Conservation (phyloP, 2,329 filamentous ascomycete genomes). For the Colletotrichum tanaceti region DNA sequence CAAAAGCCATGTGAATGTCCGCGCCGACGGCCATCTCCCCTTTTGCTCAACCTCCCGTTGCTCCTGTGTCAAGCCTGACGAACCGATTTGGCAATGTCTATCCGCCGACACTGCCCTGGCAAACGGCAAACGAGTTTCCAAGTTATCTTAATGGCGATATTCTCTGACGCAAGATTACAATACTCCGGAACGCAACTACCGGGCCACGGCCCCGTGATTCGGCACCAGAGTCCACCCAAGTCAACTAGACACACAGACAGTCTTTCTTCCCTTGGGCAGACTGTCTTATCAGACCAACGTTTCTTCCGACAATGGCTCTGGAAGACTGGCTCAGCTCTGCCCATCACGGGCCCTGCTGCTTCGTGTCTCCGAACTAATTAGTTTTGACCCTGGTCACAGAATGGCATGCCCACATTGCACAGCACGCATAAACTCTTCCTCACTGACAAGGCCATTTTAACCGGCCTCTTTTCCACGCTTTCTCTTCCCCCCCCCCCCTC, state of each 20-base stretch:
- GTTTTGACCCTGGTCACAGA: no score
- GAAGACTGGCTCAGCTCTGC: no score
- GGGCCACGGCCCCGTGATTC: not conserved
- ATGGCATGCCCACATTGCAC: not conserved
- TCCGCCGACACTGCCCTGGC: not conserved
- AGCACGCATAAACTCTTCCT: not conserved
- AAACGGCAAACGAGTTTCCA: not conserved
- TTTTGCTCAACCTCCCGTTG: not conserved
- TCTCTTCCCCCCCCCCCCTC: not conserved
- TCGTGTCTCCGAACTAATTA: no score
- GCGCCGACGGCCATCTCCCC: not conserved
- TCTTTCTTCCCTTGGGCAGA: not conserved
- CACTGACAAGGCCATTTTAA: not conserved
- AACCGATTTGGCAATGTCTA: not conserved
- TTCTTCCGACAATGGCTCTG: not conserved
- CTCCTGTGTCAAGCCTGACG: not conserved
- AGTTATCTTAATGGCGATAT: not conserved
- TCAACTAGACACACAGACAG: no score
- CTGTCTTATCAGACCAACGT: not conserved
- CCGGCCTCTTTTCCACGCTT: constrained; percentile 1
- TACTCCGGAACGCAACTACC: not conserved
- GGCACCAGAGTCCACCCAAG: not conserved
- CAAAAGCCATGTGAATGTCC: not conserved
- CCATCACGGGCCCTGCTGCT: no score
- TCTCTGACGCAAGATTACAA: not conserved